Base-by-base conservation (phyloP, 2,329 filamentous ascomycete genomes). In the Rhynchosporium graminicola region DNA sequence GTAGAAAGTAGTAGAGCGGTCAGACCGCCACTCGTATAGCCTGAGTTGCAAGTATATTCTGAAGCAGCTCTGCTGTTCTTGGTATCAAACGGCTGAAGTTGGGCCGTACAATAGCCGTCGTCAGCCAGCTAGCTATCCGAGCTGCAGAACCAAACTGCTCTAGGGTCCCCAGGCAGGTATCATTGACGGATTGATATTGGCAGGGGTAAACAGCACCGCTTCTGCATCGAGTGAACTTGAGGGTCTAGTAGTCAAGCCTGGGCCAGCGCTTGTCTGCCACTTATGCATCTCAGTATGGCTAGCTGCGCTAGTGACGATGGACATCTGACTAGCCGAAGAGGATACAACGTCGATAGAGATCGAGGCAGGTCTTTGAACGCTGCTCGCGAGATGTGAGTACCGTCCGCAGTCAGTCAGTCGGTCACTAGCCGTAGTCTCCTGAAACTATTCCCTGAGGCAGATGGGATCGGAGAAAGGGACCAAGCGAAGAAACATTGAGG, bases 21-120 rank as follows among this genome's bases (percentile, higher is more conserved):
- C 57, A 52, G 38, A 52, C 47, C 54, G 54, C 54, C 54, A 36
- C 40, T 57, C 54, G 54, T 46, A 46, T 57, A 57, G 54, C 40
- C 38, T 46, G 13, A 57, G 13, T 36, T 56, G 28, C n/a, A 13
- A n/a, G 28, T 20, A 45, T 46, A 20, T 46, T 38, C 28, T 29
- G 26, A 57, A 46, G 13, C 9, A 29, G 31, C 12, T 29, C 28
- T 33, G 29, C 40, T 36, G 45, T 47, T 45, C 56, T 50, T 58
- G 45, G 31, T 36, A 58, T 48, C 56, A 28, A 12, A 33, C 56
- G 43, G 55, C 33, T 58, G 43, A 48, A 40, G 33, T 58, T 58
- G 46, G 48, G 56, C 56, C 42, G 42, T 45, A 36, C 33, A 36
- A 36, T 10, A 36, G 43, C 26, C 40, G 28, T 43, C 40, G 12